Evolutionary conservation across 306 rosid genomes (phyloP).

Genomic region (Cicer yamashitae): DNA sequence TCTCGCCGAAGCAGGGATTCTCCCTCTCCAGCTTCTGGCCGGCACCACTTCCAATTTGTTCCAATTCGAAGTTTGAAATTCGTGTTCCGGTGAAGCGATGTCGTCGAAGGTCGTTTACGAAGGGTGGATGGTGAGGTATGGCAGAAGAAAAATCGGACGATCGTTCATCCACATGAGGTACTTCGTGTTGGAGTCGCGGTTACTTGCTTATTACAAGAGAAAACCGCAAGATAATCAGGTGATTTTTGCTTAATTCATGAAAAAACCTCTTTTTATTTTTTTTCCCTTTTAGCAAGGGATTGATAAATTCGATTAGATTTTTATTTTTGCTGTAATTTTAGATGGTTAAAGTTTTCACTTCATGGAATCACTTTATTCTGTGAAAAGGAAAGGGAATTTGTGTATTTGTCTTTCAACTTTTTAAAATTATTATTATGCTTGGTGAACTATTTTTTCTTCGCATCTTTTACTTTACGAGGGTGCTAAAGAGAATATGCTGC

Average conservation of each 20-base stretch:
- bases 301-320: neutral
- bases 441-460: conserved; percentile 13
- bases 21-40: conserved; percentile 69
- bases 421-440: conserved; percentile 23
- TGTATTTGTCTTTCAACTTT: conserved; percentile 18
- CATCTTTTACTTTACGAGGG: conserved; percentile 3
- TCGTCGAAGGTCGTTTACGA: conserved; percentile 93
- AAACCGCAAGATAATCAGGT: conserved; percentile 98
- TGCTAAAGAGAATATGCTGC: conserved; percentile 31
- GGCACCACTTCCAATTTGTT: conserved; percentile 38
- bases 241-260: conserved; percentile 4
- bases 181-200: conserved; percentile 92
- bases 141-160: conserved; percentile 94
- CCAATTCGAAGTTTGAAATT: conserved; percentile 3
- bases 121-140: conserved; percentile 99
- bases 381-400: conserved; percentile 20
- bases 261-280: neutral
- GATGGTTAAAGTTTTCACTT: conserved; percentile 16
- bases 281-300: neutral
- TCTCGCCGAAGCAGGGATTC: conserved; percentile 69
- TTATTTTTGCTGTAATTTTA: conserved; percentile 10
- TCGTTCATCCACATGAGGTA: conserved; percentile 97
- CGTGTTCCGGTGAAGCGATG: conserved; percentile 54
- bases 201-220: conserved; percentile 92
- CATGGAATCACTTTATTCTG: conserved; percentile 24